phyloP scores from a whole-genome alignment of 345 rosid genomes.

The Heritiera fomes region DNA sequence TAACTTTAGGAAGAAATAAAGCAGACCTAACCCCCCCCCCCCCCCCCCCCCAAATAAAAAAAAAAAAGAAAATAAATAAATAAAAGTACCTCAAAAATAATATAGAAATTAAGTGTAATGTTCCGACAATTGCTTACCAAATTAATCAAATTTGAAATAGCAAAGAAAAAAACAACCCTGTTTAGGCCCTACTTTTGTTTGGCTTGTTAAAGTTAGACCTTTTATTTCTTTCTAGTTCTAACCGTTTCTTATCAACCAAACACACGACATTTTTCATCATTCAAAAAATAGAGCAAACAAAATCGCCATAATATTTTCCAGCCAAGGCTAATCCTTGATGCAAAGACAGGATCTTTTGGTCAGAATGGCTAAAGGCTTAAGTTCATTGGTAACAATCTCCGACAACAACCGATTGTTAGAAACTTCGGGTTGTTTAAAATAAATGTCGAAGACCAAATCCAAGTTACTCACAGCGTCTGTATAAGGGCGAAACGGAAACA shows the following conservation, averaged over 20 bases:
- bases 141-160: neutral
- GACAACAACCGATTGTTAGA: neutral
- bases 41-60: too few species aligned
- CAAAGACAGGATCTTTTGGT: neutral
- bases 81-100: neutral
- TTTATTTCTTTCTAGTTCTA: neutral
- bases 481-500: neutral
- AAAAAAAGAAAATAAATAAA: neutral
- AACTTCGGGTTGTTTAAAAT: neutral
- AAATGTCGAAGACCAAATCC: neutral
- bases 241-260: conserved; percentile 8
- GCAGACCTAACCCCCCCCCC: neutral
- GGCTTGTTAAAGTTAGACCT: conserved; percentile 3
- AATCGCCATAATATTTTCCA: neutral
- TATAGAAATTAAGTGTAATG: neutral
- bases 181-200: neutral
- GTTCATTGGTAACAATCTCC: neutral
- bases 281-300: neutral
- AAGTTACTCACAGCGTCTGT: neutral
- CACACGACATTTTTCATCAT: neutral
- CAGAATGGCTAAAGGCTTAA: conserved; percentile 9
- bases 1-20: neutral
- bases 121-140: neutral
- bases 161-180: neutral
- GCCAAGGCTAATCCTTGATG: neutral